Conservation (phyloP, 2,329 filamentous ascomycete species). For the Penicillium corylophilum region DNA sequence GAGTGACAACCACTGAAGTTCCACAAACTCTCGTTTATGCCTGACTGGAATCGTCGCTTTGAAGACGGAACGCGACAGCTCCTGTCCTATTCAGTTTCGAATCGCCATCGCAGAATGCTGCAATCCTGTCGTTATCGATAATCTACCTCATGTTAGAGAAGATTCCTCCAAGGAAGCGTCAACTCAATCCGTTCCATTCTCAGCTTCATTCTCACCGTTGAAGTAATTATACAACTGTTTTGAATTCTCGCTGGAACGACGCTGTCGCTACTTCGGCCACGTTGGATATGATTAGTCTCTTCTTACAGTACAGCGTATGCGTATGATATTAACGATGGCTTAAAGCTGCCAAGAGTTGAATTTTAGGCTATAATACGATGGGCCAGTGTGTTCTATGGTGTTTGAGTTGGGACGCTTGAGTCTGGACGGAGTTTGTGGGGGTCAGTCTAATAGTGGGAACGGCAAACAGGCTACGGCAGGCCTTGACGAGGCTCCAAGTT, state of each 20-base stretch:
- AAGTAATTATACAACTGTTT: neutral
- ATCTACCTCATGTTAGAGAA: neutral
- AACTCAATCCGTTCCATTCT: conserved; percentile 2
- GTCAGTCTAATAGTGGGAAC: no score
- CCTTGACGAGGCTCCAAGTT: no score
- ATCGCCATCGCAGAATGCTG: conserved; percentile 1
- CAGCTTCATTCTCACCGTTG: neutral
- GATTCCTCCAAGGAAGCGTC: neutral
- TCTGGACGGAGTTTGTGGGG: no score
- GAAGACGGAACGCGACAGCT: conserved; percentile 3
- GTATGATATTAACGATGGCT: neutral
- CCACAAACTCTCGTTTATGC: conserved; percentile 1
- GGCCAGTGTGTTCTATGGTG: no score
- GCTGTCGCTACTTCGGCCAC: neutral
- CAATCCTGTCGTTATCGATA: conserved; percentile 3
- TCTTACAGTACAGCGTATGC: neutral
- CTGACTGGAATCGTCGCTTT: conserved; percentile 1
- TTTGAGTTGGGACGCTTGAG: no score
- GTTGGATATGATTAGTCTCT: neutral
- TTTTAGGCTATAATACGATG: no score
- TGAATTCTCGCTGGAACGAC: neutral
- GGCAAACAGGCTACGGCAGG: no score
- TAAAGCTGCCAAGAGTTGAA: neutral
- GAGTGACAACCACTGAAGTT: neutral
- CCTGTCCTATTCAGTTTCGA: neutral